Evolutionary conservation across 257 asterid genomes (phyloP).

Genomic region (Cinchona pubescens): DNA sequence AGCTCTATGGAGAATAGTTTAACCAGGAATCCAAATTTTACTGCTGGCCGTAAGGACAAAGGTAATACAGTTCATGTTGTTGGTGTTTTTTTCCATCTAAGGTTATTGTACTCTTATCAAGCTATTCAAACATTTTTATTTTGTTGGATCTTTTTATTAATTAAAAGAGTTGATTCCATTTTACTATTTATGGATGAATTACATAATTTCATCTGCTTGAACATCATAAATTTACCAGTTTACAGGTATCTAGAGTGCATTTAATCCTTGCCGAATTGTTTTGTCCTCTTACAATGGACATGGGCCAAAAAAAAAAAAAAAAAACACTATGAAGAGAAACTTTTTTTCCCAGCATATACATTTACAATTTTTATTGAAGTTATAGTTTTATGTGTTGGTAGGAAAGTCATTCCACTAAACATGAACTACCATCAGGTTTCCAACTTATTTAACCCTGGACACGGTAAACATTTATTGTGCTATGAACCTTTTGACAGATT

Average conservation of each 20-base stretch:
- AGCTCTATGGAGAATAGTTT: constrained; percentile 48
- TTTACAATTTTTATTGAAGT: background rate
- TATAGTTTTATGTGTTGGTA: background rate
- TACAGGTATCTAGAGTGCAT: background rate
- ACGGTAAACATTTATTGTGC: background rate
- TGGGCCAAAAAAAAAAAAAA: no score
- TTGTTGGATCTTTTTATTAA: background rate
- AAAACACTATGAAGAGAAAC: background rate
- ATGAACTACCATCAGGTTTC: background rate
- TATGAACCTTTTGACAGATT: background rate
- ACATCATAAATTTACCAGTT: background rate
- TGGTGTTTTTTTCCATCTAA: background rate
- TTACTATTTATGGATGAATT: background rate
- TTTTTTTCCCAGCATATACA: background rate
- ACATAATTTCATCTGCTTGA: background rate
- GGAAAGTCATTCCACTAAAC: background rate
- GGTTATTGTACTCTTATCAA: background rate
- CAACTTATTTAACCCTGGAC: background rate
- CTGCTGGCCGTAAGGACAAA: constrained; percentile 46
- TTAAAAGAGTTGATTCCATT: background rate
- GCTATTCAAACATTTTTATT: background rate
- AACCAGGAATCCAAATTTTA: constrained; percentile 36
- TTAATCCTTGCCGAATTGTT: background rate
- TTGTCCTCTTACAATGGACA: background rate
- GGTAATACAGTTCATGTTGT: constrained; percentile 36